A percentile compares a stretch with the other conserved stretches of the same genome.
phyloP scores from a whole-genome alignment of 176 grass and related monocot genomes.

The Paspalum notatum region DNA sequence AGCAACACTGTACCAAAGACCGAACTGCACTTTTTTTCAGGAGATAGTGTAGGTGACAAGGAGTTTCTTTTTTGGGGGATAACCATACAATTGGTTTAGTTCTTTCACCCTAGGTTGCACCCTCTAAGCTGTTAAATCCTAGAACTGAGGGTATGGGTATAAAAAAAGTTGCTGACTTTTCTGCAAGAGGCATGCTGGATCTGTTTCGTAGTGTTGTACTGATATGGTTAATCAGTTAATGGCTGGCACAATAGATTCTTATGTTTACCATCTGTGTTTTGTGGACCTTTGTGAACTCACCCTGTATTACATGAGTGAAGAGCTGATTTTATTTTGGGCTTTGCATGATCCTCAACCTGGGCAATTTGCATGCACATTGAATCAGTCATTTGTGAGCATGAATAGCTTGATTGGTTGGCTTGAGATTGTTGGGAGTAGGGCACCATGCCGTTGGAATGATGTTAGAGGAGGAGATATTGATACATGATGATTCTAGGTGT shows the following conservation, averaged over 20 bases:
- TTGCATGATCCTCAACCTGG: neutral
- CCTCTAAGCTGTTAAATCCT: neutral
- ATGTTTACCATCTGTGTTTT: neutral
- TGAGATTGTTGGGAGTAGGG: neutral
- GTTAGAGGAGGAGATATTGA: neutral
- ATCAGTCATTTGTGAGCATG: neutral
- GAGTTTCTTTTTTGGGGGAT: neutral
- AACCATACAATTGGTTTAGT: slow-evolving; percentile 23
- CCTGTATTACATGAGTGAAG: neutral
- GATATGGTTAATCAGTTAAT: slow-evolving; percentile 17
- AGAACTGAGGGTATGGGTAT: neutral
- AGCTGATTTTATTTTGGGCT: neutral
- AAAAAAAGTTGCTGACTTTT: neutral
- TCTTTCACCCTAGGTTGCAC: slow-evolving; percentile 25
- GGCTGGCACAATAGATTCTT: neutral
- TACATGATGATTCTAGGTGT: neutral
- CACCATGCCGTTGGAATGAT: neutral
- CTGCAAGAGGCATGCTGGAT: slow-evolving; percentile 6
- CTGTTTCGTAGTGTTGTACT: neutral
- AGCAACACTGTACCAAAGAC: neutral
- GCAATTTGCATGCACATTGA: neutral
- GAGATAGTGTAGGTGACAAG: slow-evolving; percentile 6
- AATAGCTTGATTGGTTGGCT: neutral
- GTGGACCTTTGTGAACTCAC: neutral
- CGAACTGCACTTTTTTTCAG: slow-evolving; percentile 19